Base-by-base conservation (phyloP, 352 stramenopile species). In the Globisporangium spiculum region DNA sequence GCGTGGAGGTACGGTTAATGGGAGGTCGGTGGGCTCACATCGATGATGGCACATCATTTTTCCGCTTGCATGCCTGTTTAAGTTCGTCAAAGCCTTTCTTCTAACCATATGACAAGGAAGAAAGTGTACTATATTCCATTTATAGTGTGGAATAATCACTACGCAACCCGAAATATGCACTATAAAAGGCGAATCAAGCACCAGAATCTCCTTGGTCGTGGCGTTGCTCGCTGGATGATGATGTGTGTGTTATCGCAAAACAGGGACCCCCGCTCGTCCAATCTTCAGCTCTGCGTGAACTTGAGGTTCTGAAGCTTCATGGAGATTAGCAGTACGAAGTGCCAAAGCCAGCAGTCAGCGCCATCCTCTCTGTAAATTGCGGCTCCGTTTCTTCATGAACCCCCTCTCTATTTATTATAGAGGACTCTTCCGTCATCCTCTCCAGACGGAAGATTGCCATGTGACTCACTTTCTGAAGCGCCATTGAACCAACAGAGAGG, bases 241-340 rank as follows among this genome's bases (percentile, higher is more conserved):
- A 32, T 61, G 55, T 61, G 55, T 36, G 30, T 61, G 55, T 46
- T 7, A 61, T 61, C 55, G 38, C 55, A 8, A 8, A 61, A 46
- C 26, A n/a, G 24, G 12, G 24, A 55, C n/a, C 22, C 16, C 41
- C 41, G 2, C 44, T 52, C 44, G 18, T 52, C 44, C 44, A 52
- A 52, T 52, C 44, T 52, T 52, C 44, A 52, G 7, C 2, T 24
- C 16, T 52, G 18, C 44, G 44, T 52, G 44, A 52, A 52, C 44
- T 50, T 20, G 12, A 46, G 12, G 36, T 16, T 20, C 12, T 20
- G 38, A 46, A 46, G 38, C 12, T 46, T 46, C 38, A 46, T 20
- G 38, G 38, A 46, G 38, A 46, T 46, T 46, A 4, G 38, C 16
- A 46, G 38, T 14, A 46, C 27, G 27, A 32, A 32, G 27, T 32